Evolutionary conservation across 345 rosid species (phyloP), one percentile per base, ranked within the genome.

Genomic region (Combretum micranthum): DNA sequence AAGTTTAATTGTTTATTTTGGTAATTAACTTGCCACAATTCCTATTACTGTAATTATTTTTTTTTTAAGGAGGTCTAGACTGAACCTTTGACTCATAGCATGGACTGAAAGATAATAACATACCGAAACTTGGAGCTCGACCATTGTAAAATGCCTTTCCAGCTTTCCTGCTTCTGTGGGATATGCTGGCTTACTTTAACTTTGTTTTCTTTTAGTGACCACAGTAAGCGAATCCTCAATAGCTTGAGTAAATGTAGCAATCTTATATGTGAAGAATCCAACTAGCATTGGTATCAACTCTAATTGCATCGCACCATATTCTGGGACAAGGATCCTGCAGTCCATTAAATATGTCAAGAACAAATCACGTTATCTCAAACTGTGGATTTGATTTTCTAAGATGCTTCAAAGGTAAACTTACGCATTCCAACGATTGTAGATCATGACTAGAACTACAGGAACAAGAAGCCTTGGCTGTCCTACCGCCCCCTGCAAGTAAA

Each of bases 231-330:
- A 83, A 2, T 77, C 93, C 59, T 92, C 95, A 60, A 88, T 32
- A 44, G 95, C 96, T 84, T 88, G 96, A 68, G 71, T 57, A 55
- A 92, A 88, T 20, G 98, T 92, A 11, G 95, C 98, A 20, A 88
- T 74, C 75, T 92, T 92, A 76, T 92, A 88, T 25, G 96, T 88
- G 72, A 91, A 91, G 52, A 91, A 86, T 25, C 98, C 98, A 49
- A 91, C 95, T 59, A 91, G 66, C 90, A 88, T 88, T 0, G 98
- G 96, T 57, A 91, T 86, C 84, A 88, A 69, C 55, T 91, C 83
- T 57, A 91, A 70, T 46, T 72, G 95, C 86, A 91, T 70, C 26
- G 21, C 52, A 44, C 96, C 96, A 37, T 84, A 92, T 63, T 88
- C 81, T 3, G 96, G 98, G 69, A 83, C 96, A 62, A 82, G 75